Base-by-base conservation (phyloP, 163 green algal species). In the Chlorella variabilis region DNA sequence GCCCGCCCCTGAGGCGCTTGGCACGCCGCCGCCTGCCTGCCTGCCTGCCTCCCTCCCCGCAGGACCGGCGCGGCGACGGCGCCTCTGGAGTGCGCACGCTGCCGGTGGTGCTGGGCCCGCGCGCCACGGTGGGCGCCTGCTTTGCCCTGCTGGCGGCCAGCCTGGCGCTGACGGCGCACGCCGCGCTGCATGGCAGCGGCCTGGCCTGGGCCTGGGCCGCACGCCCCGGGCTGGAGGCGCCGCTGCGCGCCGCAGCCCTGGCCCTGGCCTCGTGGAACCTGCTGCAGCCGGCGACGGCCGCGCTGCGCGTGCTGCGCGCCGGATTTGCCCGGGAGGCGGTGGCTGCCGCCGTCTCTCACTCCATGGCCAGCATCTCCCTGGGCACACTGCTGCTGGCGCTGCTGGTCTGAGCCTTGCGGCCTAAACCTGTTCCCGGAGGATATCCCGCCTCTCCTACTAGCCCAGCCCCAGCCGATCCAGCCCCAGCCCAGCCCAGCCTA, bases 61-160 rank as follows among this genome's bases (percentile, higher is more conserved):
- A 79, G 71, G 71, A 79, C 38, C 71, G 71, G 25, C 51, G 25
- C 25, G 92, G 92, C 29, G 92, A 95, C 83, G 25, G 58, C 7
- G 78, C 66, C 0, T 78, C 78, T 0, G 84, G 88, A 33, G 78
- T 95, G 0, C 61, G 49, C 54, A 95, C 92, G 0, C 80, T 95
- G 5, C 87, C 91, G 0, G 92, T 94, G 20, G 62, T 90, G 13
- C 59, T 92, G 2, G 91, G 91, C 63, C 68, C 78, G 18, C 69
- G 48, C 2, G 77, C 29, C 25, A 48, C 49, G 18, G 33, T 75
- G 36, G 48, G 39, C 42, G n/a, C 45, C 58, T 59, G 74, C 39
- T 23, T 61, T 3, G 39, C 29, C 58, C 74, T 71, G 39, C 74
- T 83, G 48, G 77, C 65, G 3, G 65, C 65, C 77, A 59, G 45